Evolutionary conservation across 1,284 basidiomycete genomes (phyloP).

Genomic region (Fistulina hepatica): DNA sequence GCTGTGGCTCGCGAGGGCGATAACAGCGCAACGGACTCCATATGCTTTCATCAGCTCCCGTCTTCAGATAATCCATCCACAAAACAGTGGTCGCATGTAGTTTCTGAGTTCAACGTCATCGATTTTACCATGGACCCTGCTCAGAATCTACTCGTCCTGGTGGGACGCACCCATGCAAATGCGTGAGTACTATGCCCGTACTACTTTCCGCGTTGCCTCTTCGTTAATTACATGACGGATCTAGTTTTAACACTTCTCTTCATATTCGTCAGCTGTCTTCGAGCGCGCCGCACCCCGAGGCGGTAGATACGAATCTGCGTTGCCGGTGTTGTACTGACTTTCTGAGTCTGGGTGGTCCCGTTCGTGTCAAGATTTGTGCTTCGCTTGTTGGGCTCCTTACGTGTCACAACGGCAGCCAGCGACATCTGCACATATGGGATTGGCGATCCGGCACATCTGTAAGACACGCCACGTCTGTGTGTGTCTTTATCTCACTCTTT

Average conservation of each 20-base stretch:
- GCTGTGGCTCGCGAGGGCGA: constrained; percentile 35
- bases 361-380: constrained; percentile 37
- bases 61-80: constrained; percentile 18
- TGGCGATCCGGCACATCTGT: constrained; percentile 29
- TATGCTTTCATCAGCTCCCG: constrained; percentile 36
- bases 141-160: constrained; percentile 39
- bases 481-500: constrained; percentile 13
- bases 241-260: constrained; percentile 27
- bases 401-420: constrained; percentile 26
- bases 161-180: constrained; percentile 29
- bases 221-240: constrained; percentile 1
- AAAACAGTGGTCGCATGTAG: constrained; percentile 31
- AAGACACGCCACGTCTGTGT: constrained; percentile 31
- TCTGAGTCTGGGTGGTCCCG: too few species aligned
- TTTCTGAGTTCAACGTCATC: constrained; percentile 29
- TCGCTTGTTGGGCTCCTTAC: constrained; percentile 35
- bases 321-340: too few species aligned
- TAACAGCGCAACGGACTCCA: constrained; percentile 28
- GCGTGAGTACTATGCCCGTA: constrained; percentile 26
- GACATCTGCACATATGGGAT: constrained; percentile 36
- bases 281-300: constrained; percentile 36
- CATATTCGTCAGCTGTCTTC: constrained; percentile 38
- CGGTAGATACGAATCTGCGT: background rate
- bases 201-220: constrained; percentile 2
- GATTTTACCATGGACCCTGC: constrained; percentile 45